Evolutionary conservation across 1,284 basidiomycete species (phyloP).

Genomic region (Sutorius eximius): DNA sequence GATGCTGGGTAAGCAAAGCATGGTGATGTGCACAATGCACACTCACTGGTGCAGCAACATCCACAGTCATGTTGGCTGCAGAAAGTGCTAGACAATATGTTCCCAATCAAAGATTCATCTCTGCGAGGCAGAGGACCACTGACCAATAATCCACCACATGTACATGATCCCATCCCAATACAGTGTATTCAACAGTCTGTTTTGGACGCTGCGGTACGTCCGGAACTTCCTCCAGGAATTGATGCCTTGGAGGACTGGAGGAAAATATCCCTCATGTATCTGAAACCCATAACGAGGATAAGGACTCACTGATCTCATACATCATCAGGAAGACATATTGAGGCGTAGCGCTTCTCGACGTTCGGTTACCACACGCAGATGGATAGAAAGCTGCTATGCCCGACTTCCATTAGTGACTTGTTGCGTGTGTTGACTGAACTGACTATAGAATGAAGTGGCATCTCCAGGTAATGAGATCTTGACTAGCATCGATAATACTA

Average conservation of each 20-base stretch:
- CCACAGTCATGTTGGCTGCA: constrained; percentile 18
- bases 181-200: constrained; percentile 21
- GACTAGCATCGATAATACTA: constrained; percentile 7
- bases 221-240: constrained; percentile 29
- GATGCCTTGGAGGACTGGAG: constrained; percentile 29
- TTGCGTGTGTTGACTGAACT: constrained; percentile 4
- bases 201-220: constrained; percentile 21
- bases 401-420: not conserved
- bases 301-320: constrained; percentile 29
- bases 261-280: not conserved
- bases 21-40: not conserved
- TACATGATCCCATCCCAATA: constrained; percentile 33
- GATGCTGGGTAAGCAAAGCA: not conserved
- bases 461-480: constrained; percentile 22
- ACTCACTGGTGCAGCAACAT: constrained; percentile 24
- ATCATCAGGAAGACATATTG: constrained; percentile 22
- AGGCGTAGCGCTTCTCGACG: constrained; percentile 16
- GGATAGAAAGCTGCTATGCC: constrained; percentile 25
- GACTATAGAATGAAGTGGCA: constrained; percentile 18
- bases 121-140: not conserved
- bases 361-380: constrained; percentile 14
- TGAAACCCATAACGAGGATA: not conserved
- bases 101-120: not conserved
- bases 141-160: constrained; percentile 30
- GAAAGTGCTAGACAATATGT: constrained; percentile 18